Evolutionary conservation across 495 filamentous ascomycete species (phyloP).

Genomic region (Penicillium roqueforti): DNA sequence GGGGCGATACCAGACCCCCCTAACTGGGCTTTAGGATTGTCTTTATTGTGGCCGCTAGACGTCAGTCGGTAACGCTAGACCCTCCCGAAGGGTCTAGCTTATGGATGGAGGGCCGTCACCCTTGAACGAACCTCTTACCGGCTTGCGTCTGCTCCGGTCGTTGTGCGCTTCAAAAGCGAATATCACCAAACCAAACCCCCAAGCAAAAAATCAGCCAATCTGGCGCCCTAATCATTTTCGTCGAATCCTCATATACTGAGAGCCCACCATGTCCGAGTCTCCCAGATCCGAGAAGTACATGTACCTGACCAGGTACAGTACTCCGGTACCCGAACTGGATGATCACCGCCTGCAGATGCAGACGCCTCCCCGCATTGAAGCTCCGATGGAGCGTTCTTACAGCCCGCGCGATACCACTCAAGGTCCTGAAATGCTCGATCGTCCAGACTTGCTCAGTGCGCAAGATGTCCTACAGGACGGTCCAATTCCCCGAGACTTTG

Average conservation of each 20-base stretch:
- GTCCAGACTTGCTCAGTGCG: constrained; percentile 47
- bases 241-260: constrained; percentile 5
- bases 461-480: constrained; percentile 46
- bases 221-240: constrained; percentile 16
- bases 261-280: constrained; percentile 56
- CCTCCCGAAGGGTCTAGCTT: constrained; percentile 47
- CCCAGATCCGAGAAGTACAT: constrained; percentile 56
- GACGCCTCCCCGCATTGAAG: constrained; percentile 60
- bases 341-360: constrained; percentile 82
- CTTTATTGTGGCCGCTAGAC: constrained; percentile 39
- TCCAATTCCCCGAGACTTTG: constrained; percentile 64
- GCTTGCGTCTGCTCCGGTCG: constrained; percentile 29
- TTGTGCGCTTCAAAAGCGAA: constrained; percentile 21
- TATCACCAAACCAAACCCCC: neutral
- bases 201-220: constrained; percentile 13
- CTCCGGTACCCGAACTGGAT: constrained; percentile 83
- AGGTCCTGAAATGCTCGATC: constrained; percentile 32
- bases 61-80: constrained; percentile 44
- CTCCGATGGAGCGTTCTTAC: constrained; percentile 31
- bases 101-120: constrained; percentile 40
- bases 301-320: constrained; percentile 60
- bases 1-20: constrained; percentile 96
- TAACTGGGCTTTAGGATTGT: constrained; percentile 62
- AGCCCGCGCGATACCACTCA: constrained; percentile 39
- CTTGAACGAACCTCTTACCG: constrained; percentile 34